Base-by-base conservation (phyloP, 2,329 filamentous ascomycete species). In the Colletotrichum eleusines region DNA sequence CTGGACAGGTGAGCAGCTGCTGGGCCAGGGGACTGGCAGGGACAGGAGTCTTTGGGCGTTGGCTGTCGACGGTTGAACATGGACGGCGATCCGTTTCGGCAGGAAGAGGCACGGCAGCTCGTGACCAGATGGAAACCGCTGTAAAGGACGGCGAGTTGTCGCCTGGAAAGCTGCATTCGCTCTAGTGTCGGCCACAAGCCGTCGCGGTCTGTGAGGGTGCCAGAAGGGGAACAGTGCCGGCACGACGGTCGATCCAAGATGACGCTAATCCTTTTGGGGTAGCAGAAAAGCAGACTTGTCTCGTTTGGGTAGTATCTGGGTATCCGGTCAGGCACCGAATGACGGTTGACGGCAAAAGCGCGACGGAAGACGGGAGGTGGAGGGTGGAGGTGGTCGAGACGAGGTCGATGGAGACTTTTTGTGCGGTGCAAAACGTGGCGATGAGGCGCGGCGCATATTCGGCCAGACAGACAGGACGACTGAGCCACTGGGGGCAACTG, bases 181-280 rank as follows among this genome's bases (percentile, higher is more conserved):
- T 68, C 64, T 69, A 69, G 38, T 40, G 38, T 40, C 3, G 64
- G 63, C 68, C 59, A n/a, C n/a, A 38, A 14, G 40, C 18, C 40
- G 59, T 67, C 57, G 57, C 57, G 57, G 64, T 55, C 50, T 46
- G 58, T 35, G 69, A 63, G 58, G 26, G 53, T 53, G 53, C 64
- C 69, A 71, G 46, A 71, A 69, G 42, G 44, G 69, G 69, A 60
- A 71, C 58, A 71, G 59, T 69, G 65, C 69, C 69, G 69, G 69
- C 64, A 53, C 51, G 69, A 63, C 54, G 53, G 69, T 40, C 58
- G 69, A 71, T 69, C 64, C 40, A 44, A 53, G 59, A 63, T 58
- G 33, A 3, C 20, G 44, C 33, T 51, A 71, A 33, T 7, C 65
- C 58, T 20, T 3, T 54, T 58, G 5, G 50, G 59, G 69, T n/a